phyloP scores from a whole-genome alignment of 2,329 filamentous ascomycete genomes.

The Xylariaceae sp. region DNA sequence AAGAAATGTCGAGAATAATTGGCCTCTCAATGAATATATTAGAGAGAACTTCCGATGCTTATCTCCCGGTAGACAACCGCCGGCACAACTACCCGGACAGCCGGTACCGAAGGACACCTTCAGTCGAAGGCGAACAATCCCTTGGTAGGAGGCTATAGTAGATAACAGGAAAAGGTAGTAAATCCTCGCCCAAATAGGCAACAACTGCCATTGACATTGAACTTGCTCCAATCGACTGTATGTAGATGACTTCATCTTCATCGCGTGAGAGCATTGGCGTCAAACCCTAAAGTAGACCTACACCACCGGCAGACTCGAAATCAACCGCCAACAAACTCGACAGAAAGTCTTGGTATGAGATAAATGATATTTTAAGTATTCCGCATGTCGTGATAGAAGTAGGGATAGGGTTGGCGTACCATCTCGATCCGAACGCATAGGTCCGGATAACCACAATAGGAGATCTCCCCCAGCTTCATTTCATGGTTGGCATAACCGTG shows the following conservation, averaged over 20 bases:
- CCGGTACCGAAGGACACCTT: no score
- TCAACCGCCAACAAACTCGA: neutral
- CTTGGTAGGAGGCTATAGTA: no score
- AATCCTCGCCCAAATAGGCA: neutral
- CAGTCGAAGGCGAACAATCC: no score
- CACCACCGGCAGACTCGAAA: neutral
- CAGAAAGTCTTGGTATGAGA: no score
- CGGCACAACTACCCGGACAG: no score
- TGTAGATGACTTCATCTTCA: constrained; percentile 28
- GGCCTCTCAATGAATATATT: no score
- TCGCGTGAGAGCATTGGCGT: constrained; percentile 9
- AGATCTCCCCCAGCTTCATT: constrained; percentile 10
- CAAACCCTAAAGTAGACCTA: constrained; percentile 6
- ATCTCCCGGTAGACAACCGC: no score
- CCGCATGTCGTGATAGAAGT: no score
- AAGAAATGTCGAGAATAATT: no score
- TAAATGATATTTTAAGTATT: neutral
- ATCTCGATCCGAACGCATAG: neutral
- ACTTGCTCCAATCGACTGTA: neutral
- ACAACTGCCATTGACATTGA: neutral
- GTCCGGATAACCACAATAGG: neutral
- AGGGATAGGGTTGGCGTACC: neutral
- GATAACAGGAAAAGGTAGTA: no score
- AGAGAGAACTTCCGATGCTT: no score
- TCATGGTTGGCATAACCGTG: constrained; percentile 6